These are phyloP conservation scores for Nemania sp. DNA, from an alignment of 2,329 filamentous ascomycete species.

Conservation along the genomic window DNA sequence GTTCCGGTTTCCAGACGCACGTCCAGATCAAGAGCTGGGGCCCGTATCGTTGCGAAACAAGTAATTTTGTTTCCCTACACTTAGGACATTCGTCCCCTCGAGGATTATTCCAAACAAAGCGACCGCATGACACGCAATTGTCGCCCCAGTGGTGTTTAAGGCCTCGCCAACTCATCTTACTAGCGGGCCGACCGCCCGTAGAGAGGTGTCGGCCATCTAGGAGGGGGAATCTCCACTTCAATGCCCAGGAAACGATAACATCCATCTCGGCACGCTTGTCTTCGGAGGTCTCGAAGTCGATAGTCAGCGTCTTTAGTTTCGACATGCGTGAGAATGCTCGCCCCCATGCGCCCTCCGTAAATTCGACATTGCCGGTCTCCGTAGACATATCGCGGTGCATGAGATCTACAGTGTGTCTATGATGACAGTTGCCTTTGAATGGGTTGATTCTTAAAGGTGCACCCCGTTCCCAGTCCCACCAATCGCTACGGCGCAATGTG, in stretches of 20 bases:
- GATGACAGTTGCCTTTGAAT: conserved; percentile 35
- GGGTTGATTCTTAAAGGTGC: conserved; percentile 45
- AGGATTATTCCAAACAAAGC: not conserved
- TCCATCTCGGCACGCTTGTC: conserved; percentile 40
- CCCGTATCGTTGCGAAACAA: conserved; percentile 32
- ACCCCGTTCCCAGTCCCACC: conserved; percentile 53
- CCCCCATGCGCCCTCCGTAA: conserved; percentile 39
- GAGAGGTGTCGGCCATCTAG: conserved; percentile 35
- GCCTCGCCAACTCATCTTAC: conserved; percentile 42
- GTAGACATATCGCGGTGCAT: conserved; percentile 40
- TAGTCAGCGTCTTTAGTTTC: conserved; percentile 40
- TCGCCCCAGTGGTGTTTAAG: conserved; percentile 33
- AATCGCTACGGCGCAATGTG: conserved; percentile 53
- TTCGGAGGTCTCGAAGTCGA: conserved; percentile 45
- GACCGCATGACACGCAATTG: conserved; percentile 11
- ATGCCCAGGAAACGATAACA: conserved; percentile 42
- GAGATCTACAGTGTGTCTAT: not conserved
- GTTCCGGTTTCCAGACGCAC: conserved; percentile 32
- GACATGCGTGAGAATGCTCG: conserved; percentile 39
- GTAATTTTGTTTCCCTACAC: conserved; percentile 20
- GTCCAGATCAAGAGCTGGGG: conserved; percentile 42
- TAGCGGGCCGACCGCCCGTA: conserved; percentile 33
- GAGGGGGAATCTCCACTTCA: conserved; percentile 44
- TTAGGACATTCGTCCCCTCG: conserved; percentile 8
- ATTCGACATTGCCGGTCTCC: conserved; percentile 28